Evolutionary conservation across 2,329 filamentous ascomycete species (phyloP).

Genomic region (Nemania sp.): DNA sequence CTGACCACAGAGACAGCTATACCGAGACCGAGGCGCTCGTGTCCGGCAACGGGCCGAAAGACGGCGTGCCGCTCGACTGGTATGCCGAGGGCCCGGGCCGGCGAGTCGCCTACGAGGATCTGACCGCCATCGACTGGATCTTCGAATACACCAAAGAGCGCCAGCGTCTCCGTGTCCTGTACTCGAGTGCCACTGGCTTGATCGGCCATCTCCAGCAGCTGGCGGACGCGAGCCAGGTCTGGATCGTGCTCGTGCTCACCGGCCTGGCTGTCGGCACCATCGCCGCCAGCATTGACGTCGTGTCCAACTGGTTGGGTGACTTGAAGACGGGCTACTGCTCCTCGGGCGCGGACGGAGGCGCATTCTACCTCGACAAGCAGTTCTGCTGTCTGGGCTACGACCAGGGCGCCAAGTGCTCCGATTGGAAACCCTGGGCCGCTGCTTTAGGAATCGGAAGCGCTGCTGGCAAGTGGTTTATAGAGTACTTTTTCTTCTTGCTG

Average conservation of each 20-base stretch:
- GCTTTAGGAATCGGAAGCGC: slow-evolving; percentile 68
- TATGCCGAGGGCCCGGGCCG: slow-evolving; percentile 85
- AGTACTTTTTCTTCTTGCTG: slow-evolving; percentile 85
- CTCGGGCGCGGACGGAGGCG: slow-evolving; percentile 72
- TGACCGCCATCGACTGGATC: slow-evolving; percentile 99
- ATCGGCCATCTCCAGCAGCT: slow-evolving; percentile 73
- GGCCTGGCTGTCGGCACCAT: slow-evolving; percentile 82
- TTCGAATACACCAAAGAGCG: slow-evolving; percentile 98
- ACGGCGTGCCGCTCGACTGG: slow-evolving; percentile 70
- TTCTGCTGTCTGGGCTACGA: slow-evolving; percentile 96
- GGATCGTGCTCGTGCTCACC: slow-evolving; percentile 84
- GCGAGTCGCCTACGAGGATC: slow-evolving; percentile 90
- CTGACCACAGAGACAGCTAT: slow-evolving; percentile 21
- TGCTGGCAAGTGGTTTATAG: slow-evolving; percentile 76
- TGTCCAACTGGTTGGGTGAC: slow-evolving; percentile 91
- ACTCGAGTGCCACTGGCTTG: slow-evolving; percentile 69
- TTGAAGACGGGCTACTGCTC: slow-evolving; percentile 88
- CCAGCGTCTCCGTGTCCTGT: slow-evolving; percentile 78
- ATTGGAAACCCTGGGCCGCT: slow-evolving; percentile 85
- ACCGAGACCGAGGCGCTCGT: slow-evolving; percentile 16
- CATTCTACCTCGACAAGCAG: slow-evolving; percentile 85
- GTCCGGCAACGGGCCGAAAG: slow-evolving; percentile 43
- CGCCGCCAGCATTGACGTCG: slow-evolving; percentile 86
- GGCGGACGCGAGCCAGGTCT: slow-evolving; percentile 85
- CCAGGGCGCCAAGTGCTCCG: slow-evolving; percentile 76